Evolutionary conservation across 495 filamentous ascomycete species (phyloP), one percentile per base, ranked within the genome.

Genomic region (Aspergillus olivimuriae): DNA sequence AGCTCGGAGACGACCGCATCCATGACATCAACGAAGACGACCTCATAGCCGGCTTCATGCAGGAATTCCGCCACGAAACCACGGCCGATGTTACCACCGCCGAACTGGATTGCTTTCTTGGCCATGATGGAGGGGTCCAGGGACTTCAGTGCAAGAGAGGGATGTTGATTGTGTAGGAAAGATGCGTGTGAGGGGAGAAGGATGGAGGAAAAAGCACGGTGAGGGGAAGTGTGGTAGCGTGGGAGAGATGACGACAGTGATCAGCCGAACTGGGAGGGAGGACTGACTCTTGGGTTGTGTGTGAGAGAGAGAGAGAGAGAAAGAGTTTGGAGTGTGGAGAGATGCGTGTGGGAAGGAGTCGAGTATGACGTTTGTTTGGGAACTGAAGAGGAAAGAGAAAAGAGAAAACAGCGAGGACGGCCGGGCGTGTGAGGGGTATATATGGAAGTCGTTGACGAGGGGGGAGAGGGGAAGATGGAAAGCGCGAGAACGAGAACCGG

Each of bases 1-100:
- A 98, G 74, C 14, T 74, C 57, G 31, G 84, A 69, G 66, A 98
- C 92, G 48, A 95, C 65, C 31, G 57, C 67, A 53, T 87, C 85
- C 65, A 89, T 81, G 50, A 97, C 87, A 75, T 98, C 92, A 62
- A 90, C 81, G 62, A 98, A 97, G 68, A 95, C 74, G 52, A 98
- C 89, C 56, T 95, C 84, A 55, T 89, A 96, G 54, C 86, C 68
- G 10, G 68, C 65, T n/a, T 57, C 48, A 68, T 94, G 83, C 36
- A 96, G 80, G 71, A 96, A 80, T 47, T 82, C 80, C 40, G 76
- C 80, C 19, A 84, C 78, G 43, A 80, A 80, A 52, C 78, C 76
- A 57, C 78, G 76, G 58, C 81, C 80, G 63, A 95, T 95, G 75
- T 95, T 95, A 56, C 89, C 89, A 58, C 89, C 89, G 45, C 89